Evolutionary conservation across 345 rosid species (phyloP).

Genomic region (Brassica juncea): DNA sequence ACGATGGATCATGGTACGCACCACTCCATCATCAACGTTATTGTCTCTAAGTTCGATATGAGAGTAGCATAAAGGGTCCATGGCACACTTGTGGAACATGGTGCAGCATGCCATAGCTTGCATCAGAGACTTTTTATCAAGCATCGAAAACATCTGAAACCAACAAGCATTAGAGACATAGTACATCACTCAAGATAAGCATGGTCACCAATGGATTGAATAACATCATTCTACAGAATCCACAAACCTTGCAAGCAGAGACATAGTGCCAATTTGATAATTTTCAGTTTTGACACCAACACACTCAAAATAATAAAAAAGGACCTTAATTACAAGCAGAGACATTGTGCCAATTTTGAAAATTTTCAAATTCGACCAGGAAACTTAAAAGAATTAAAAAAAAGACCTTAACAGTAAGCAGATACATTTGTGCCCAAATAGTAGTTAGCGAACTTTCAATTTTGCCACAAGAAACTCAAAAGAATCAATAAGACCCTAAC

Average conservation of each 20-base stretch:
- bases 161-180: background rate
- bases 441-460: too few relatives aligned
- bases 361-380: too few relatives aligned
- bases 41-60: slow-evolving; percentile 61
- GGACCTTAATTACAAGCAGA: background rate
- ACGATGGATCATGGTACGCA: slow-evolving; percentile 62
- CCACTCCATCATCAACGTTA: slow-evolving; percentile 61
- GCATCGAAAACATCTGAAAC: slow-evolving; percentile 70
- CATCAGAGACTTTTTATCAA: slow-evolving; percentile 71
- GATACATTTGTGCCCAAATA: too few relatives aligned
- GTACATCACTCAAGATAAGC: too few relatives aligned
- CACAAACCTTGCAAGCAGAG: background rate
- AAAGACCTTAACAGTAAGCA: too few relatives aligned
- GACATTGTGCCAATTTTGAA: too few relatives aligned
- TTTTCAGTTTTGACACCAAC: background rate
- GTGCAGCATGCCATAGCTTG: slow-evolving; percentile 72
- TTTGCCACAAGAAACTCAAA: too few relatives aligned
- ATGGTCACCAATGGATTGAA: background rate
- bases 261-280: background rate
- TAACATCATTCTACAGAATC: background rate
- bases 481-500: too few relatives aligned
- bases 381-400: too few relatives aligned
- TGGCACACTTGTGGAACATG: slow-evolving; percentile 73
- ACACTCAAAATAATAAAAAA: too few relatives aligned
- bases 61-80: slow-evolving; percentile 70